phyloP scores from a whole-genome alignment of 2,329 filamentous ascomycete species.

The Hypocrella siamensis region DNA sequence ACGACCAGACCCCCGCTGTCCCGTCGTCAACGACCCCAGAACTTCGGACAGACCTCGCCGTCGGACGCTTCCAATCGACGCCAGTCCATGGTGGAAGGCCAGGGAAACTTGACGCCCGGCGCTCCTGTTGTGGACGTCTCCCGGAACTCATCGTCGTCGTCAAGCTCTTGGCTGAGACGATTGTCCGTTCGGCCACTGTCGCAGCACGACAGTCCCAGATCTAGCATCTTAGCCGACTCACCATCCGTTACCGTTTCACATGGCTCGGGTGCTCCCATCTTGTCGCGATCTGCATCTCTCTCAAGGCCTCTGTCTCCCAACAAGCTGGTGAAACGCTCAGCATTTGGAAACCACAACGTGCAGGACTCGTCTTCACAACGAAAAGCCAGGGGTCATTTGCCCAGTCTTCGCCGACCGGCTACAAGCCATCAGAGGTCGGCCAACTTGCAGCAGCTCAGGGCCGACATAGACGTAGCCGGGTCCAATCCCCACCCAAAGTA shows the following conservation, averaged over 20 bases:
- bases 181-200: conserved; percentile 51
- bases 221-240: conserved; percentile 49
- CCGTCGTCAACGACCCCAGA: conserved; percentile 20
- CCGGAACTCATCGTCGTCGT: conserved; percentile 44
- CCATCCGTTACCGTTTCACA: conserved; percentile 51
- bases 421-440: conserved; percentile 67
- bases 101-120: background rate
- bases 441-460: conserved; percentile 42
- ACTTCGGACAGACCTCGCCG: conserved; percentile 21
- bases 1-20: conserved; percentile 19
- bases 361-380: conserved; percentile 26
- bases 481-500: conserved; percentile 12
- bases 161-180: conserved; percentile 57
- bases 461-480: conserved; percentile 12
- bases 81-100: conserved; percentile 20
- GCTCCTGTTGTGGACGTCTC: conserved; percentile 23
- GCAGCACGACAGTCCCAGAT: conserved; percentile 47
- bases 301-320: conserved; percentile 43
- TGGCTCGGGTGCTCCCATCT: conserved; percentile 49
- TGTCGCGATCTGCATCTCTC: conserved; percentile 22
- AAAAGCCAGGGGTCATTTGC: conserved; percentile 43
- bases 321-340: conserved; percentile 61
- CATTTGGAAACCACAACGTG: conserved; percentile 30
- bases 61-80: conserved; percentile 23
- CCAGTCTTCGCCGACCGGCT: conserved; percentile 54